Evolutionary conservation across 1,284 basidiomycete species (phyloP), one percentile per base, ranked within the genome.

Genomic region (Mrakiaceae sp.): DNA sequence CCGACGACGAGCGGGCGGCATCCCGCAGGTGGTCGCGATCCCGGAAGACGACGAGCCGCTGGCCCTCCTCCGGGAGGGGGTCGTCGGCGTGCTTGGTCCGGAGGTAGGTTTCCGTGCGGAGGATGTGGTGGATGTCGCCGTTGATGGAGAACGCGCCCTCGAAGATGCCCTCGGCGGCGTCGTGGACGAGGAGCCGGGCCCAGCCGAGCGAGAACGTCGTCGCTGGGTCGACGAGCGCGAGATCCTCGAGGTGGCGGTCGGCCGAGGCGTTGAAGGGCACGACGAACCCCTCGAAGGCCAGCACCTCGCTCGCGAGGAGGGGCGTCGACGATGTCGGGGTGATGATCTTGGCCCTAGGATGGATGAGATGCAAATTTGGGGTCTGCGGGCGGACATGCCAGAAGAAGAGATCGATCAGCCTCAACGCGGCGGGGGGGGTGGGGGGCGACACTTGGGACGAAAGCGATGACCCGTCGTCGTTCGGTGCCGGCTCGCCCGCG

Each of bases 301-400:
- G 86, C 74, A 62, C 83, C 82, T 67, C 79, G 76, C 5, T 81
- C 5, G 81, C 64, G 16, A 70, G 56, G 4, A 72, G 66, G 14
- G 71, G 70, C 44, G 65, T 68, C 79, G 70, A 79, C 77, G 39
- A 78, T 74, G 57, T 81, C 69, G 60, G 79, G 74, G 85, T 84
- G 64, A 80, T 81, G 67, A 90, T 79, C 60, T 84, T 81, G 2
- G 87, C 88, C 60, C 84, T 80, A 42, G 88, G 85, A 72, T 90
- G 88, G 64, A 90, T 78, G 64, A 91, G 81, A 69, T 88, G 77
- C 69, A 86, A 81, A 71, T 87, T 89, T 6, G 88, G 87, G 40
- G 81, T 80, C 66, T 90, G 79, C 70, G 90, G 84, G 53, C 76
- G 68, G 42, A 69, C 4, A 59, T 10, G 60, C 12, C 53, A 66